These are phyloP conservation scores for Phytophthora cactorum DNA, from an alignment of 352 stramenopile species.

Conservation along the genomic window DNA sequence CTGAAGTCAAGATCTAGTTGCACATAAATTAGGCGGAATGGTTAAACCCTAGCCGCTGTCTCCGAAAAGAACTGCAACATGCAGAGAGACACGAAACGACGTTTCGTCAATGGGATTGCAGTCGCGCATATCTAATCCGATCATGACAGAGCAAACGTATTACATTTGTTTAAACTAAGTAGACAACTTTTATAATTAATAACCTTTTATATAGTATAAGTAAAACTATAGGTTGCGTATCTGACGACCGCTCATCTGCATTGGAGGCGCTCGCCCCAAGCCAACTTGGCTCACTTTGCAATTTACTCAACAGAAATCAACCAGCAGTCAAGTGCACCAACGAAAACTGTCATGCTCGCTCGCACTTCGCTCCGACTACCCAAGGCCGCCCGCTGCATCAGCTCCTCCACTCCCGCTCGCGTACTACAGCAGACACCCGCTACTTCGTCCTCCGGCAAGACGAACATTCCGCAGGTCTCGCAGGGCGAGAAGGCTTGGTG, in stretches of 20 bases:
- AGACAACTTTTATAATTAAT: not conserved
- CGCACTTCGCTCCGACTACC: slow-evolving; percentile 35
- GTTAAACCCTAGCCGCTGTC: slow-evolving; percentile 2
- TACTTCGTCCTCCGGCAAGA: slow-evolving; percentile 19
- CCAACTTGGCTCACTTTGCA: slow-evolving; percentile 33
- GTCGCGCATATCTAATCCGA: not conserved
- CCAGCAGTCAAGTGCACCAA: not conserved
- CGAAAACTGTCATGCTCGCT: slow-evolving; percentile 33
- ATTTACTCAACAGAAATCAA: slow-evolving; percentile 19
- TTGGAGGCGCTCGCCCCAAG: not conserved
- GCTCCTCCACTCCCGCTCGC: slow-evolving; percentile 35
- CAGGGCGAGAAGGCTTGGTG: slow-evolving; percentile 72
- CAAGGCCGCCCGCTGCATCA: slow-evolving; percentile 39
- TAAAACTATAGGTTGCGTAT: not conserved
- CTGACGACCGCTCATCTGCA: slow-evolving; percentile 10
- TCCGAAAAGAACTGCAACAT: slow-evolving; percentile 43
- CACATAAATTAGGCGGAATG: slow-evolving; percentile 2
- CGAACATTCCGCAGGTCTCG: slow-evolving; percentile 37
- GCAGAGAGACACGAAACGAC: slow-evolving; percentile 47
- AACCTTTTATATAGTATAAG: not conserved
- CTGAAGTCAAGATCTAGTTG: slow-evolving; percentile 16
- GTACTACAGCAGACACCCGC: slow-evolving; percentile 45
- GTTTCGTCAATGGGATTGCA: slow-evolving; percentile 19
- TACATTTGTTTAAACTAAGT: not conserved
- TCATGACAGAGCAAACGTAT: not conserved